Base-by-base conservation (phyloP, 257 asterid genomes). In the Fraxinus excelsior region DNA sequence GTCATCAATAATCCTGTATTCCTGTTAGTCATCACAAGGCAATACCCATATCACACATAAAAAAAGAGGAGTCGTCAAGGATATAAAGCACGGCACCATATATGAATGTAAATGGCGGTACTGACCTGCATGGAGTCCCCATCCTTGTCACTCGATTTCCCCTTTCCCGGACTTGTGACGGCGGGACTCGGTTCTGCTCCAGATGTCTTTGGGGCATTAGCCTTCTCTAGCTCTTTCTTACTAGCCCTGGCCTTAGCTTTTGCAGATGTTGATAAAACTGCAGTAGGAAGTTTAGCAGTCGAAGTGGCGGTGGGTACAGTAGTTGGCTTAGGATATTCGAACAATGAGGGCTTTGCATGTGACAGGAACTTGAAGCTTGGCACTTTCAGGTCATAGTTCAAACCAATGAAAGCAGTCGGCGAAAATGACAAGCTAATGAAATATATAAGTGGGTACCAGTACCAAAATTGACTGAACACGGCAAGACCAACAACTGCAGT, bases 401-500 rank as follows among this genome's bases (percentile, higher is more conserved):
- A 81, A 25, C 99, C 99, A 76, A 96, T 88, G 56, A 96, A 86
- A 12, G 99, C 99, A 49, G 98, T 93, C 7, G 99, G 97, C 3
- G 99, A 96, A 90, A 96, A 96, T 6, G 99, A 83, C 86, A 96
- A 79, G 82, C 99, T 96, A 62, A 89, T 78, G 82, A 93, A 91
- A 74, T 96, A 90, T 83, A 89, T 93, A 62, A 93, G 99, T 4
- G 99, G 99, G 77, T 96, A 91, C 99, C 99, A 93, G 74, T 92
- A 93, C 99, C 99, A 95, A 89, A 92, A 95, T 81, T 95, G 99
- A 76, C 92, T 93, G 88, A 96, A 93, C 76, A 95, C 97, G 11
- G 96, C 99, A 60, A 96, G 96, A 73, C 99, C 99, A 76, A 96
- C 92, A 35, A 94, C 90, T 32, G 98, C 98, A 26, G 96, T 91